These are phyloP conservation scores for Cryphonectria japonica DNA, from an alignment of 2,329 filamentous ascomycete genomes.

Conservation along the genomic window DNA sequence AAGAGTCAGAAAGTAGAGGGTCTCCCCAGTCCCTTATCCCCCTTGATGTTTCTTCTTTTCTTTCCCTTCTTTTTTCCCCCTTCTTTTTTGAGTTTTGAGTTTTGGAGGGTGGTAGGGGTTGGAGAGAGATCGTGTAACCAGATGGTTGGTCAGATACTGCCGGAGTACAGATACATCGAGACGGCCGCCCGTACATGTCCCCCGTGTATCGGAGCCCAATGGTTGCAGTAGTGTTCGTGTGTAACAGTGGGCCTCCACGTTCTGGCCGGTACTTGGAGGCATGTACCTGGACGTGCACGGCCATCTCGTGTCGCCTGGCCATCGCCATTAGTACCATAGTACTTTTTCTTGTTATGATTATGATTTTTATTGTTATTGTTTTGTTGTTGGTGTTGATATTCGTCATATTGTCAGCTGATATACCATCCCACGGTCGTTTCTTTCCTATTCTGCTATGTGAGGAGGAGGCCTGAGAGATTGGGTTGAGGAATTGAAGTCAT, in stretches of 20 bases:
- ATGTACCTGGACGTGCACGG: constrained; percentile 1
- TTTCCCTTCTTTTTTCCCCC: too few relatives aligned
- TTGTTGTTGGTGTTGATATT: background rate
- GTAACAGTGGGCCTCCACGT: background rate
- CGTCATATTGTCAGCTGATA: background rate
- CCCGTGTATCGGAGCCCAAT: background rate
- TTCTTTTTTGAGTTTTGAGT: too few relatives aligned
- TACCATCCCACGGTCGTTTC: background rate
- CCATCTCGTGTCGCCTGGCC: constrained; percentile 9
- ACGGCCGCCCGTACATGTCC: background rate
- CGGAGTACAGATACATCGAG: background rate
- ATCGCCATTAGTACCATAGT: background rate
- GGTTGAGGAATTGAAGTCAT: background rate
- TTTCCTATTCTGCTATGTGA: background rate
- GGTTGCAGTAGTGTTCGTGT: background rate
- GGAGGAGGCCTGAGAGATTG: background rate
- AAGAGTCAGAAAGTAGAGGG: too few relatives aligned
- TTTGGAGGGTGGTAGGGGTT: too few relatives aligned
- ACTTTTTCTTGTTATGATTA: background rate
- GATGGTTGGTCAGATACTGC: too few relatives aligned
- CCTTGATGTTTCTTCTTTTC: too few relatives aligned
- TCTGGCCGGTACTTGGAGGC: background rate
- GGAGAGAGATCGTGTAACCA: too few relatives aligned
- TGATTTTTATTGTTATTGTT: background rate
- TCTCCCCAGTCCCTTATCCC: too few relatives aligned